These are phyloP conservation scores for Aquilaria sinensis DNA, from an alignment of 345 rosid species.

Conservation along the genomic window DNA sequence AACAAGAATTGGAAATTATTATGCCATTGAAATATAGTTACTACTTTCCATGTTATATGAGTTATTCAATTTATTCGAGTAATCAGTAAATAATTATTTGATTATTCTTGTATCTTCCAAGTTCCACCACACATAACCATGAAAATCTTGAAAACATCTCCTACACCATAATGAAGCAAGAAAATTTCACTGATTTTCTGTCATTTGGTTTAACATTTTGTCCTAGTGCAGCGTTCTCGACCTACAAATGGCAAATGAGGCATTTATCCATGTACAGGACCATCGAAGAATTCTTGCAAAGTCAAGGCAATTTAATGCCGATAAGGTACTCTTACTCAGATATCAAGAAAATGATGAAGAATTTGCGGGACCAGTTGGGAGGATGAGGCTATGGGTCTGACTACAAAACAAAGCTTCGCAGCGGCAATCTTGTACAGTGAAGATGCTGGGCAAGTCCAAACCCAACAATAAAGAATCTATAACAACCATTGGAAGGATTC, in stretches of 20 bases:
- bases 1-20: too few species aligned
- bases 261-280: not conserved
- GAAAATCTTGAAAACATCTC: too few species aligned
- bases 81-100: too few species aligned
- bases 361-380: slow-evolving; percentile 4
- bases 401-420: slow-evolving; percentile 4
- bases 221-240: not conserved
- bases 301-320: not conserved
- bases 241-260: slow-evolving; percentile 1
- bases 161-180: too few species aligned
- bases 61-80: too few species aligned
- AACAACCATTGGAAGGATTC: too few species aligned
- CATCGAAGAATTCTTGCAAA: not conserved
- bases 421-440: not conserved
- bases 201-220: too few species aligned
- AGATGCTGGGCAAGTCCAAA: slow-evolving; percentile 5
- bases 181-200: too few species aligned
- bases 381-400: slow-evolving; percentile 9
- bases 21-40: too few species aligned
- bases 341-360: not conserved
- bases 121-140: too few species aligned
- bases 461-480: slow-evolving; percentile 7
- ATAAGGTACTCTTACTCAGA: not conserved
- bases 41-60: too few species aligned
- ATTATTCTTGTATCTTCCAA: too few species aligned